phyloP scores from a whole-genome alignment of 2,329 filamentous ascomycete genomes.

The Hypoxylon sp. region DNA sequence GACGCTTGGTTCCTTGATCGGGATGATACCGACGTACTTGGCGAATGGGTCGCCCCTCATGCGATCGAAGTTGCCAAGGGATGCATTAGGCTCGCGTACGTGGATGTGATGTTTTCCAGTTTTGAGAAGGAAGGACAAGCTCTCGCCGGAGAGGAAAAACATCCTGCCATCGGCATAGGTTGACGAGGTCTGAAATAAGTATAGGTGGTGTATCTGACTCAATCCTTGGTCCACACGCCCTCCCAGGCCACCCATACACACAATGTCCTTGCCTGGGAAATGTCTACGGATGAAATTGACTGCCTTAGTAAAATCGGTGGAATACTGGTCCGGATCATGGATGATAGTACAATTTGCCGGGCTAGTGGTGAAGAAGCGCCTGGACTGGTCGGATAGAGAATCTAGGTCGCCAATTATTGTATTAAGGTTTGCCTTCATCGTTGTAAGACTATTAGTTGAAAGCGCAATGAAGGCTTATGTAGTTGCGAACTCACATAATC shows the following conservation, averaged over 20 bases:
- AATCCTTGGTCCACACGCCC: constrained; percentile 94
- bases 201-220: constrained; percentile 89
- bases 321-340: constrained; percentile 82
- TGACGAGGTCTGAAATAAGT: constrained; percentile 66
- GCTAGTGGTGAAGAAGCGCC: constrained; percentile 74
- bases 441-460: constrained; percentile 2
- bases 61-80: constrained; percentile 10
- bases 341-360: constrained; percentile 70
- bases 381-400: constrained; percentile 75
- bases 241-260: constrained; percentile 86
- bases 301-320: constrained; percentile 92
- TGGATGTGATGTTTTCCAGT: constrained; percentile 75
- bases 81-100: constrained; percentile 62
- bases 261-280: constrained; percentile 66
- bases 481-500: constrained; percentile 24
- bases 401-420: constrained; percentile 92
- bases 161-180: constrained; percentile 68
- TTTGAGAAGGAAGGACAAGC: constrained; percentile 84
- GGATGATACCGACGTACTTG: constrained; percentile 87
- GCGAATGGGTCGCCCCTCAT: constrained; percentile 67
- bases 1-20: constrained; percentile 80
- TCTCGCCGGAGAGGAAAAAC: constrained; percentile 85
- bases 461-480: neutral
- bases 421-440: constrained; percentile 68
- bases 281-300: constrained; percentile 56